Evolutionary conservation across 129 eudicot species (phyloP), one percentile per base, ranked within the genome.

Genomic region (Flaveria brownii): DNA sequence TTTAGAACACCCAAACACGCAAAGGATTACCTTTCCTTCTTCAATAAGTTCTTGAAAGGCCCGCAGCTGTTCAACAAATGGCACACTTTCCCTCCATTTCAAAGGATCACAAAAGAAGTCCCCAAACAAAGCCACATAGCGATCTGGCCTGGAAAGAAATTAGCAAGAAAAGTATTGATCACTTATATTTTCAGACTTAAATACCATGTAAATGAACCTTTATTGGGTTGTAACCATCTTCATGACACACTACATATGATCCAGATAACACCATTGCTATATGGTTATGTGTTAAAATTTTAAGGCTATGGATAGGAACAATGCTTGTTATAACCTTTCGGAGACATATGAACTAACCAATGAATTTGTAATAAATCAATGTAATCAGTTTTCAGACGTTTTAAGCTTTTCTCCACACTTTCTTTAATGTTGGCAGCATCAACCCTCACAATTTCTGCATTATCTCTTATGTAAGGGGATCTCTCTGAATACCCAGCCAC

Each of bases 321-420:
- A 20, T 9, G 18, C 2, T 55, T 2, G 18, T 6, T n/a, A 55
- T 55, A 18, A 49, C 54, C 54, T 49, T 49, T 49, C 16, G 6
- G 4, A 17, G 63, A 45, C 2, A 43, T 57, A 28, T 61, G 59
- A 46, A n/a, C 62, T 88, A 79, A 94, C 98, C 97, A 94, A 82
- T 94, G 98, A 75, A 94, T 94, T 87, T 94, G 98, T 72, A 94
- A 78, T 28, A 94, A 83, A 83, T 94, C 98, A 28, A 94, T 91
- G 81, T 91, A 94, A 86, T 94, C 96, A 73, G 97, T 94, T 60
- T 86, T 81, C 42, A 91, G 89, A 68, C 97, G 96, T 81, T 87
- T 89, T 67, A 94, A 87, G 77, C 97, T 94, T 86, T 94, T 91
- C 84, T 94, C 97, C 30, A 94, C 97, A 80, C 98, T 94, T 80